A percentile compares a stretch with the other conserved stretches of the same genome.
phyloP scores from a whole-genome alignment of 2,329 filamentous ascomycete genomes.

The Penicillium sp. region DNA sequence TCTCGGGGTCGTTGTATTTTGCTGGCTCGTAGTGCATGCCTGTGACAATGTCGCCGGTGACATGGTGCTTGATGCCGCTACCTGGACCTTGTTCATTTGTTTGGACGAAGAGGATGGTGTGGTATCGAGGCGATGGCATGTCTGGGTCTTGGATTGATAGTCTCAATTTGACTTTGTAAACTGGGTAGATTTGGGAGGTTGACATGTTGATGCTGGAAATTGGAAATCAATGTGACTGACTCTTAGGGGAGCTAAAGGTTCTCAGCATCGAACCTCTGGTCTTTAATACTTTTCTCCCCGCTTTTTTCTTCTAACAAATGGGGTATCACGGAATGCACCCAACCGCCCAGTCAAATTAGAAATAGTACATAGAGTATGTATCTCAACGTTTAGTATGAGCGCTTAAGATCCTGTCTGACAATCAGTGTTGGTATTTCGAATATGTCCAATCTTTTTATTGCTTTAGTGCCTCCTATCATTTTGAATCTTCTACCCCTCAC shows the following conservation, averaged over 20 bases:
- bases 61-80: constrained; percentile 6
- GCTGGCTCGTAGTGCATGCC: constrained; percentile 1
- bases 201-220: background rate
- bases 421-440: background rate
- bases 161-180: constrained; percentile 1
- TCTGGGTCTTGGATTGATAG: constrained; percentile 3
- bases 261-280: background rate
- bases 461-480: background rate
- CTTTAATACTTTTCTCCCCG: background rate
- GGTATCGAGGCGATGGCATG: background rate
- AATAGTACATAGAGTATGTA: background rate
- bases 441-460: background rate
- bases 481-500: background rate
- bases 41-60: constrained; percentile 4
- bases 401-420: background rate
- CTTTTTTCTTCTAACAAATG: background rate
- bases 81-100: background rate
- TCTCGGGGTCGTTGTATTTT: background rate
- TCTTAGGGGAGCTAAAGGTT: background rate
- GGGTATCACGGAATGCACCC: background rate
- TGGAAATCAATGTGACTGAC: background rate
- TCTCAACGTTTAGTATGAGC: background rate
- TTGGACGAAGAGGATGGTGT: constrained; percentile 4
- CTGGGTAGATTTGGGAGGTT: background rate
- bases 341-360: background rate